Evolutionary conservation across 805 yeast genomes (phyloP), one percentile per base, ranked within the genome.

Genomic region (Saccharomycopsis sp.): DNA sequence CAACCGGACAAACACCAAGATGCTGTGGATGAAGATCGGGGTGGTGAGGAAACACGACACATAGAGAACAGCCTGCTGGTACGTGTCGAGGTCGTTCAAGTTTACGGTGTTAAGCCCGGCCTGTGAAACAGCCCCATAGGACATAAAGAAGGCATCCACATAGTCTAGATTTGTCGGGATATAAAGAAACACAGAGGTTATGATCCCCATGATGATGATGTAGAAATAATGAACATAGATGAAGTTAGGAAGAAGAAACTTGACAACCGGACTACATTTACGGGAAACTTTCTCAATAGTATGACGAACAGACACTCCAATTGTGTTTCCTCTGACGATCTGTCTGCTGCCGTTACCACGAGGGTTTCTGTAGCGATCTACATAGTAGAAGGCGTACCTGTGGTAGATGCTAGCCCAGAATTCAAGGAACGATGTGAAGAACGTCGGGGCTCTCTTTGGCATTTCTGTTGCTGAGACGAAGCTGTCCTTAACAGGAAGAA

Each of bases 41-140:
- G 96, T 91, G 2, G 96, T 81, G 20, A 90, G 64, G 62, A 83
- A 75, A 29, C 92, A 73, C 2, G 83, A 60, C 12, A 88, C 63
- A 68, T 85, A 89, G 1, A 93, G 70, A 8, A 80, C 75, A 15
- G 91, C 79, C 68, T 93, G 98, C 70, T 94, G 99, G 72, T 86
- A 93, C 52, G 87, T 69, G 0, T 77, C 72, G 58, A 92, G 64
- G 0, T 75, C 71, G 68, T 89, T 89, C 44, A 86, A 63, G 65
- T 90, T 82, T 23, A 89, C 75, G 0, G 97, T 86, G 68, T 90
- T 91, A 57, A 94, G 73, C 0, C 99, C 99, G 0, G 97, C 96
- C 68, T 93, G 97, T 1, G 98, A 90, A 1, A 86, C 73, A 0
- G 94, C 83, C 9, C 96, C 93, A 9, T 85, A 75, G 0, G 91